phyloP scores from a whole-genome alignment of 2,329 filamentous ascomycete species.

The Hypoxylon sp. region DNA sequence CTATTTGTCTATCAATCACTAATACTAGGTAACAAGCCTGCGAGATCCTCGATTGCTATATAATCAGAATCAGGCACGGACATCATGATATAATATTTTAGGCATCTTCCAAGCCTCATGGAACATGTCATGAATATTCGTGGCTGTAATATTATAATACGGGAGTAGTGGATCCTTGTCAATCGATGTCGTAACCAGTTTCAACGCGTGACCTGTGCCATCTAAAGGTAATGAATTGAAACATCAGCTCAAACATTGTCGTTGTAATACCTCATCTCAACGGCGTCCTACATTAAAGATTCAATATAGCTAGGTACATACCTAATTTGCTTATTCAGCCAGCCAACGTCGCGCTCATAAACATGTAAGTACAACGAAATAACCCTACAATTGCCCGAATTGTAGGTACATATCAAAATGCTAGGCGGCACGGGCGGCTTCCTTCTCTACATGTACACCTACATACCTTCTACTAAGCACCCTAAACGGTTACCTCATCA shows the following conservation, averaged over 20 bases:
- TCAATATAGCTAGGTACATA: not conserved
- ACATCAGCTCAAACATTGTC: slow-evolving; percentile 15
- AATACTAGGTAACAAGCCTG: not conserved
- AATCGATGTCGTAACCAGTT: slow-evolving; percentile 13
- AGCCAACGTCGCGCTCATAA: not conserved
- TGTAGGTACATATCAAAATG: not conserved
- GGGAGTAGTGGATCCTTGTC: slow-evolving; percentile 18
- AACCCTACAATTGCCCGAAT: slow-evolving; percentile 4
- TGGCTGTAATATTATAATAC: slow-evolving; percentile 5
- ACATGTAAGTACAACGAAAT: slow-evolving; percentile 27
- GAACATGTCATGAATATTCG: slow-evolving; percentile 5
- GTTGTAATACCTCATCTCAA: slow-evolving; percentile 9
- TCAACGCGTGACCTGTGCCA: slow-evolving; percentile 16
- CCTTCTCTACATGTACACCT: slow-evolving; percentile 12
- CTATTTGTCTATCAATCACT: not conserved
- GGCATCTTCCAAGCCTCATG: not conserved
- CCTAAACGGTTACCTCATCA: slow-evolving; percentile 5
- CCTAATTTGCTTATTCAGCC: not conserved
- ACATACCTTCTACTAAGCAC: slow-evolving; percentile 1
- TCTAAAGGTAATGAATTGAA: slow-evolving; percentile 8
- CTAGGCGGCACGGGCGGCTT: not conserved
- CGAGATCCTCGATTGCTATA: not conserved
- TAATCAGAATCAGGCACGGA: not conserved
- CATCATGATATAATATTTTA: not conserved
- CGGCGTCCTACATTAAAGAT: not conserved